Evolutionary conservation across 1,284 basidiomycete genomes (phyloP).

Genomic region (Rhodofomes roseus): DNA sequence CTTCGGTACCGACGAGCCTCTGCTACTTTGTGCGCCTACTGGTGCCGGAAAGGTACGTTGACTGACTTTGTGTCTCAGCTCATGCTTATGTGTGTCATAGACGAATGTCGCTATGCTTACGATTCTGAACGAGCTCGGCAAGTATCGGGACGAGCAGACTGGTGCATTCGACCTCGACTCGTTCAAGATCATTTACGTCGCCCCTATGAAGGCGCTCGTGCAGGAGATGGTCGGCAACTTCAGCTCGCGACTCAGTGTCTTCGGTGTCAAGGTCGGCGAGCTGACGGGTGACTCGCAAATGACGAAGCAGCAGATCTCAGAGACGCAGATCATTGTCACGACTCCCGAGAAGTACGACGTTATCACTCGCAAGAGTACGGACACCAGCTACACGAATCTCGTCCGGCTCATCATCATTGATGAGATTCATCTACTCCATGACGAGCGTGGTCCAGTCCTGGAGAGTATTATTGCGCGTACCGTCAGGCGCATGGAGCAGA

Average conservation of each 20-base stretch:
- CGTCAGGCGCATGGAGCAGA: constrained; percentile 95
- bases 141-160: constrained; percentile 80
- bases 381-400: constrained; percentile 96
- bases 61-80: constrained; percentile 4
- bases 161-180: constrained; percentile 86
- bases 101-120: constrained; percentile 98
- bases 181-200: constrained; percentile 98
- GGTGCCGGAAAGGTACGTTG: constrained; percentile 91
- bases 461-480: constrained; percentile 92
- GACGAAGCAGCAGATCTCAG: constrained; percentile 96
- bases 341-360: constrained; percentile 99
- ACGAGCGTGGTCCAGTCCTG: constrained; percentile 96
- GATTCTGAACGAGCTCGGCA: constrained; percentile 84
- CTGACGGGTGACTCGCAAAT: constrained; percentile 97
- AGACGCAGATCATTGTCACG: constrained; percentile 98
- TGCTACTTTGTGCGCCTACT: constrained; percentile 96
- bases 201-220: constrained; percentile 98
- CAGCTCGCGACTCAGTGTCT: constrained; percentile 74
- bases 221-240: constrained; percentile 98
- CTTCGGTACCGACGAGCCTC: constrained; percentile 92
- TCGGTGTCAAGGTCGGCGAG: constrained; percentile 90
- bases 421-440: constrained; percentile 96
- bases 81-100: constrained; percentile 35
- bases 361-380: constrained; percentile 96
- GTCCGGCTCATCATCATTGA: constrained; percentile 97